Percentiles rank a stretch among this genome's conserved stretches.
Conservation (phyloP, 805 yeast genomes). For the Candida sphagnicola region DNA sequence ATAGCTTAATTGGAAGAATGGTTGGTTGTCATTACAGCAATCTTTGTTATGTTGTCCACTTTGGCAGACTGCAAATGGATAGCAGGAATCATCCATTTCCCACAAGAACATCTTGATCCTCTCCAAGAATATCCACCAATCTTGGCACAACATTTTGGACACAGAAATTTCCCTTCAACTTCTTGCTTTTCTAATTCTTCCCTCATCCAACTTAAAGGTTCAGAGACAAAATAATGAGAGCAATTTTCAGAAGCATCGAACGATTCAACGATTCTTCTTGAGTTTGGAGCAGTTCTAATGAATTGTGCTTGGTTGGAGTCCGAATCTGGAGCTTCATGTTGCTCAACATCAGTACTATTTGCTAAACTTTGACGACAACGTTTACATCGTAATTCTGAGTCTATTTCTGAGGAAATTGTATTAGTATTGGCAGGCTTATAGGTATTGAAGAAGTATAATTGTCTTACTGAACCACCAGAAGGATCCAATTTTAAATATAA, state of each 20-base stretch:
- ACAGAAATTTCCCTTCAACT: slow-evolving; percentile 80
- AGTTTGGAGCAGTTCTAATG: slow-evolving; percentile 57
- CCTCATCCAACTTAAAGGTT: slow-evolving; percentile 93
- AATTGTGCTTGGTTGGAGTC: slow-evolving; percentile 65
- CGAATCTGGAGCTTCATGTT: slow-evolving; percentile 64
- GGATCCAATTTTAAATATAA: slow-evolving; percentile 34
- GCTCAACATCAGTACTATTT: slow-evolving; percentile 52
- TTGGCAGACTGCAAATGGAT: slow-evolving; percentile 75
- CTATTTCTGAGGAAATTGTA: slow-evolving; percentile 6
- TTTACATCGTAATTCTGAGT: slow-evolving; percentile 63
- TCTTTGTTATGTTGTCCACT: slow-evolving; percentile 57
- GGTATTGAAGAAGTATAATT: slow-evolving; percentile 9
- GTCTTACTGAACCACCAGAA: slow-evolving; percentile 32
- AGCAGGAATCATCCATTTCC: slow-evolving; percentile 93
- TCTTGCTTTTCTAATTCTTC: slow-evolving; percentile 67
- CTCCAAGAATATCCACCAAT: slow-evolving; percentile 94
- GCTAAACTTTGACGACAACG: slow-evolving; percentile 76
- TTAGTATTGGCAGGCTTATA: slow-evolving; percentile 1
- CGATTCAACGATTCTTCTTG: slow-evolving; percentile 55
- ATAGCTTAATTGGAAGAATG: slow-evolving; percentile 18
- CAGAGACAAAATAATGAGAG: slow-evolving; percentile 74
- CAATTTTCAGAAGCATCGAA: slow-evolving; percentile 59
- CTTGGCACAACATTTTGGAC: slow-evolving; percentile 82
- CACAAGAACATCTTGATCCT: slow-evolving; percentile 92
- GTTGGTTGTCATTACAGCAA: not conserved